Percentiles rank a stretch among this genome's conserved stretches.
Conservation (phyloP, 2,329 filamentous ascomycete species). For the Teratosphaeria pseudoeucalypti region DNA sequence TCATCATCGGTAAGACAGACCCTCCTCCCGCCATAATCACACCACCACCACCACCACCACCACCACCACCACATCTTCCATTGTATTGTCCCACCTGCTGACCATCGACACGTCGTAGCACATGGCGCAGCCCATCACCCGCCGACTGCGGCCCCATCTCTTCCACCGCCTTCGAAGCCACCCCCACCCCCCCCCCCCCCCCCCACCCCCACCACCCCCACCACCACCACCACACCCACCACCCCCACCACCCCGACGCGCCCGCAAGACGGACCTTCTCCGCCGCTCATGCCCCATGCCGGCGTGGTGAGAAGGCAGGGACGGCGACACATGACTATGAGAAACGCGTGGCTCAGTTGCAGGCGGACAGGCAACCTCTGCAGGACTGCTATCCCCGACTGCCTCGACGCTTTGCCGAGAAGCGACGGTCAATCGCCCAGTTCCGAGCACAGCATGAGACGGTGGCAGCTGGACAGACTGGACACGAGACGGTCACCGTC, state of each 20-base stretch:
- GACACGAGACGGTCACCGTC: background rate
- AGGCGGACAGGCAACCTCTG: constrained; percentile 15
- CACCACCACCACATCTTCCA: too few species aligned
- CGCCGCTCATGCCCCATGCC: constrained; percentile 33
- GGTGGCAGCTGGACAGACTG: constrained; percentile 14
- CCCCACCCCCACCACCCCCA: too few species aligned
- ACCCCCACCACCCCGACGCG: constrained; percentile 12
- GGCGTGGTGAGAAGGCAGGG: constrained; percentile 3
- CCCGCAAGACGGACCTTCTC: constrained; percentile 23
- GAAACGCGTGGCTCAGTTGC: constrained; percentile 46
- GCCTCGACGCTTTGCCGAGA: constrained; percentile 9
- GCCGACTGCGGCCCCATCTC: constrained; percentile 45
- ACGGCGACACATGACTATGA: constrained; percentile 30
- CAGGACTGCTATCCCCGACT: constrained; percentile 47
- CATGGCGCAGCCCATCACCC: constrained; percentile 34
- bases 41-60: too few species aligned
- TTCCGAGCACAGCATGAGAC: constrained; percentile 21
- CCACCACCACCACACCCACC: too few species aligned
- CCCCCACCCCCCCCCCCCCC: too few species aligned
- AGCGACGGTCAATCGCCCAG: constrained; percentile 7
- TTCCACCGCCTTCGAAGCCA: constrained; percentile 29
- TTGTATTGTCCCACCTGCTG: background rate
- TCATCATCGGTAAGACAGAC: background rate
- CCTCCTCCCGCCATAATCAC: too few species aligned
- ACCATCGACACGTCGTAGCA: background rate